Evolutionary conservation across 2,329 filamentous ascomycete genomes (phyloP).

Genomic region (Penicillium brevicompactum): DNA sequence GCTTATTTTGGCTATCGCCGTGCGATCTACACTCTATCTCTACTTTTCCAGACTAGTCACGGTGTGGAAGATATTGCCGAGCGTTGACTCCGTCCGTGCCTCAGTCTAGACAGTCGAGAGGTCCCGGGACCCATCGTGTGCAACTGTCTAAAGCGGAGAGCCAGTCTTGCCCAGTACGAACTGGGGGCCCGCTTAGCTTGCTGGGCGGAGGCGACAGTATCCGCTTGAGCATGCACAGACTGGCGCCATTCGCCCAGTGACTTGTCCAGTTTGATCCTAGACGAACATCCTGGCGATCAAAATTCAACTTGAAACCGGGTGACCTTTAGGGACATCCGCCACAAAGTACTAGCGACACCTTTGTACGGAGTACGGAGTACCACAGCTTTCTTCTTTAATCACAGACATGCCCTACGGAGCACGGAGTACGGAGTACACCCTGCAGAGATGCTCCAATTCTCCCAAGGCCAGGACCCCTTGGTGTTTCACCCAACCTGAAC

Average conservation of each 20-base stretch:
- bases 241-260: conserved; percentile 4
- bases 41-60: conserved; percentile 6
- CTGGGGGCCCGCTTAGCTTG: conserved; percentile 2
- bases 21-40: conserved; percentile 1
- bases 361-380: background rate
- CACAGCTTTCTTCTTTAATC: background rate
- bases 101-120: background rate
- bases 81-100: background rate
- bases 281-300: conserved; percentile 8
- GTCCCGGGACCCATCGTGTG: background rate
- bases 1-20: conserved; percentile 6
- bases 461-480: background rate
- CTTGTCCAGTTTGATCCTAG: conserved; percentile 10
- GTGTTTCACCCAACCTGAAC: background rate
- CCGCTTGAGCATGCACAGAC: conserved; percentile 6
- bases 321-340: background rate
- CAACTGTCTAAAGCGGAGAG: conserved; percentile 3
- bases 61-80: background rate
- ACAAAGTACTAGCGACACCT: background rate
- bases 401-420: background rate
- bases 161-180: background rate
- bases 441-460: background rate
- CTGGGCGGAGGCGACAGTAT: conserved; percentile 6
- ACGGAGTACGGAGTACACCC: too few relatives aligned
- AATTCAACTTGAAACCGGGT: conserved; percentile 4